Evolutionary conservation across 257 asterid genomes (phyloP), one percentile per base, ranked within the genome.

Genomic region (Solanum bukasovii): DNA sequence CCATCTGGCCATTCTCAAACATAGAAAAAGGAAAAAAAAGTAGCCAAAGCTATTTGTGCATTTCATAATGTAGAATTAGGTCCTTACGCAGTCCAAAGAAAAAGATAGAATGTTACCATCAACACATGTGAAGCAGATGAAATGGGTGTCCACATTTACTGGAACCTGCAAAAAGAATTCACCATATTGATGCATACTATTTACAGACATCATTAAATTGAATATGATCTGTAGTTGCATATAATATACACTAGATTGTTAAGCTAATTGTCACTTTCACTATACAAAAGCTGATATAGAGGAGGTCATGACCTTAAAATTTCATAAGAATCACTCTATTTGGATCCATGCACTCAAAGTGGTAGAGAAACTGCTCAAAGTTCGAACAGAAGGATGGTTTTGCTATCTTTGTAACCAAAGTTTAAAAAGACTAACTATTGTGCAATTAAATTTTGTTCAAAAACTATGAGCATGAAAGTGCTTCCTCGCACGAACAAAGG

Each of bases 121-220:
- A 86, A 56, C 79, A 33, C 63, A 27, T 59, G 95, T 25, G 89
- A 94, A 96, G 93, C 98, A 95, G 91, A 97, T 95, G 90, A 96
- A 96, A 90, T 97, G 99, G 6, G 97, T 92, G 87, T 95, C 91
- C 61, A 96, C 98, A 61, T 92, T 42, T 75, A 92, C 96, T 23
- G 94, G 90, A 44, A 98, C 98, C 98, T 97, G 99, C 59, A 89
- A 89, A 91, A 70, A 84, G 20, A 89, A 84, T 38, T 83, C 65
- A 78, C 77, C 42, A 88, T 83, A 46, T 79, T 27, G 38, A 0
- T 79, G 44, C 68, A 29, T 18, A 18, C 70, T 14, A 82, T 46
- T 46, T 0, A 18, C 68, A 82, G 27, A 20, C 20, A 82, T 9
- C 27, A 46, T 49, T 0, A 49, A 82, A 0, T 82, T 20, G 13